Evolutionary conservation across 768 basidiomycete species (phyloP).

Genomic region (Candolleomyces aberdarensis): DNA sequence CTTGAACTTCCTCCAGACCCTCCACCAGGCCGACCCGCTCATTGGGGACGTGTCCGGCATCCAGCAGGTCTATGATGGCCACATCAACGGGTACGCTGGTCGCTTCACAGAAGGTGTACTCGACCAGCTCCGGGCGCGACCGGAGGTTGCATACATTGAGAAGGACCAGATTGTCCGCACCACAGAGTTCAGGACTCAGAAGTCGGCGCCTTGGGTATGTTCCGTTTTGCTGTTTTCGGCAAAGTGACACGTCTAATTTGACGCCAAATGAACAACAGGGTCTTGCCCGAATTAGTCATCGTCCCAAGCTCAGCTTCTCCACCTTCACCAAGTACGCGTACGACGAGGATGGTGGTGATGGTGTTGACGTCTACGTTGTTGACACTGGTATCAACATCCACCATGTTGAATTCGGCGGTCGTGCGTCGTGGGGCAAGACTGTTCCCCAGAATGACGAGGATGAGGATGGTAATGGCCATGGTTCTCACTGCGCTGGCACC

Average conservation of each 20-base stretch:
- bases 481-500: conserved; percentile 92
- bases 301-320: conserved; percentile 64
- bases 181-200: conserved; percentile 52
- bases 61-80: conserved; percentile 73
- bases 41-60: conserved; percentile 52
- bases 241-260: conserved; percentile 6
- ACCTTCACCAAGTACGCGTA: conserved; percentile 87
- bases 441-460: conserved; percentile 82
- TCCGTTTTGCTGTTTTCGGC: conserved; percentile 3
- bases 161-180: conserved; percentile 90
- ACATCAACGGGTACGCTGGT: conserved; percentile 79
- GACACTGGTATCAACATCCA: conserved; percentile 88
- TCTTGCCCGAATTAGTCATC: conserved; percentile 92
- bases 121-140: conserved; percentile 72
- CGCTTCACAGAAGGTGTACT: conserved; percentile 68
- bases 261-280: conserved; percentile 51
- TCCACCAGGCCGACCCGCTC: conserved; percentile 52
- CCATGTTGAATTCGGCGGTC: conserved; percentile 86
- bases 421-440: conserved; percentile 92
- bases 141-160: conserved; percentile 92
- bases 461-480: conserved; percentile 93
- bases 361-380: conserved; percentile 88
- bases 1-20: conserved; percentile 71
- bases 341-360: conserved; percentile 72
- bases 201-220: conserved; percentile 81